phyloP scores from a whole-genome alignment of 2,329 filamentous ascomycete species.

The Venturia oleaginea region DNA sequence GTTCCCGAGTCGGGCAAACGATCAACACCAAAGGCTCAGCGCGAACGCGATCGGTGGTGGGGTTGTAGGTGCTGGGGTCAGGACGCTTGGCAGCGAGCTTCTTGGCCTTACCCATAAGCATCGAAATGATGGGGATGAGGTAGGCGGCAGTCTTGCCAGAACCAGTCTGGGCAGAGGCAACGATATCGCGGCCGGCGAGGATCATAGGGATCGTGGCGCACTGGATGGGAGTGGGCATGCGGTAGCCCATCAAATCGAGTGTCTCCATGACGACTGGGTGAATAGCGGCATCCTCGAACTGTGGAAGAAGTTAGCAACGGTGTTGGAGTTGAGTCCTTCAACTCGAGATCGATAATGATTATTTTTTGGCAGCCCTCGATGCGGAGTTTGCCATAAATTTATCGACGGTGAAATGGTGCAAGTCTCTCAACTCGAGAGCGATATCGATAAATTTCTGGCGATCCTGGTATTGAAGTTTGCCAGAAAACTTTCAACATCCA shows the following conservation, averaged over 20 bases:
- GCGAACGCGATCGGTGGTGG: slow-evolving; percentile 44
- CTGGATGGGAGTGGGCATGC: slow-evolving; percentile 75
- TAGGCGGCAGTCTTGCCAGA: slow-evolving; percentile 96
- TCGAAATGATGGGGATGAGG: slow-evolving; percentile 77
- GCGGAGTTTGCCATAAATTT: too few species aligned
- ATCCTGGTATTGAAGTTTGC: too few species aligned
- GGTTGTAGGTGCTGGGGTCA: slow-evolving; percentile 48
- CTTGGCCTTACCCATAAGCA: slow-evolving; percentile 92
- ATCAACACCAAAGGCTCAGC: slow-evolving; percentile 86
- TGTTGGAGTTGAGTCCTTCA: neutral
- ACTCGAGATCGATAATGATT: too few species aligned
- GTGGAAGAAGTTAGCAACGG: slow-evolving; percentile 21
- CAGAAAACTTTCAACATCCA: too few species aligned
- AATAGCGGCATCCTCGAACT: slow-evolving; percentile 69
- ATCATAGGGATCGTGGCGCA: slow-evolving; percentile 76
- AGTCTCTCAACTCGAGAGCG: too few species aligned
- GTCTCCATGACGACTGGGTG: slow-evolving; percentile 80
- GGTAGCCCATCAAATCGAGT: slow-evolving; percentile 62
- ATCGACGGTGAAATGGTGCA: too few species aligned
- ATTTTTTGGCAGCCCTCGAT: too few species aligned
- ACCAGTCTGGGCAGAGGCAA: slow-evolving; percentile 87
- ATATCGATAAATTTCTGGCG: too few species aligned
- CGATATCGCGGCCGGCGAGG: slow-evolving; percentile 66
- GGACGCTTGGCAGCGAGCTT: slow-evolving; percentile 66
- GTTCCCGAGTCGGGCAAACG: slow-evolving; percentile 77